phyloP scores from a whole-genome alignment of 2,329 filamentous ascomycete species.

The Talaromyces sp. region DNA sequence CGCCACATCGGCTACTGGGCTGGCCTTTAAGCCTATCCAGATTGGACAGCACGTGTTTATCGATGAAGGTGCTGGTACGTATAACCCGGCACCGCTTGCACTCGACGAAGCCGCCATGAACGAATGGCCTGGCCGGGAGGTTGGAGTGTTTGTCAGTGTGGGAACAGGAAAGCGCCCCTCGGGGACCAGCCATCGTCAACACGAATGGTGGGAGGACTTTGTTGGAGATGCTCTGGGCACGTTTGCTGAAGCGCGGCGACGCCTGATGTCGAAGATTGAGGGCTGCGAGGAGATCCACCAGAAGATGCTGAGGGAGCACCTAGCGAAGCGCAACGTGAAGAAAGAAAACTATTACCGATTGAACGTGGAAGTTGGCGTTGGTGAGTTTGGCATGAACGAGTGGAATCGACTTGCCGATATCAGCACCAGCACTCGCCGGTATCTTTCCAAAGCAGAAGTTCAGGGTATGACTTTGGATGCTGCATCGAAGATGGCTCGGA shows the following conservation, averaged over 20 bases:
- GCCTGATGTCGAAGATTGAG: slow-evolving; percentile 87
- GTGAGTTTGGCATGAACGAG: slow-evolving; percentile 98
- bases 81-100: slow-evolving; percentile 80
- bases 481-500: slow-evolving; percentile 76
- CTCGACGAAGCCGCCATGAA: slow-evolving; percentile 88
- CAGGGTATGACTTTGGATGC: slow-evolving; percentile 73
- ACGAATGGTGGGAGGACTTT: slow-evolving; percentile 92
- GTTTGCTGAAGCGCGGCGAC: slow-evolving; percentile 82
- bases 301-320: slow-evolving; percentile 74
- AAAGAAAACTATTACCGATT: slow-evolving; percentile 89
- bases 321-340: slow-evolving; percentile 73
- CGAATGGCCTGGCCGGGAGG: slow-evolving; percentile 90
- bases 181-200: slow-evolving; percentile 62
- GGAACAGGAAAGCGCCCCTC: slow-evolving; percentile 85
- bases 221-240: slow-evolving; percentile 66
- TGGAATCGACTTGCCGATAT: slow-evolving; percentile 94
- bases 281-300: slow-evolving; percentile 89
- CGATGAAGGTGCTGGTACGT: slow-evolving; percentile 86
- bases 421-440: slow-evolving; percentile 83
- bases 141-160: slow-evolving; percentile 87
- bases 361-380: slow-evolving; percentile 95
- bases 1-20: slow-evolving; percentile 83
- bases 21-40: slow-evolving; percentile 93
- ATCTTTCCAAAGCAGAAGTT: slow-evolving; percentile 68
- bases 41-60: slow-evolving; percentile 92